Percentiles rank a stretch among this genome's conserved stretches.
phyloP scores from a whole-genome alignment of 768 basidiomycete genomes.

The Hysterangium stoloniferum region DNA sequence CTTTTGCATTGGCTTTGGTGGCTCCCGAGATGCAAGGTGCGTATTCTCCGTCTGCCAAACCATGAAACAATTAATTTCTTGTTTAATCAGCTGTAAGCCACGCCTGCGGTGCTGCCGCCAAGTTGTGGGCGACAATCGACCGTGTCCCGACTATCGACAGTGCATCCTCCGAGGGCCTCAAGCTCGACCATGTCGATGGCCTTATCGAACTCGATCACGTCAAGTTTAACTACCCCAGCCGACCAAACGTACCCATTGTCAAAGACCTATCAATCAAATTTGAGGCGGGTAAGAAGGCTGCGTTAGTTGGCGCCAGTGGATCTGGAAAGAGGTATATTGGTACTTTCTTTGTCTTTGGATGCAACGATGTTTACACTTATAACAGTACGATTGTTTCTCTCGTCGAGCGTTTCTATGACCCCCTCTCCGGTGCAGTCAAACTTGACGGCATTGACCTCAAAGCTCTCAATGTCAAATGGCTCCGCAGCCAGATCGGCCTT shows the following conservation, averaged over 20 bases:
- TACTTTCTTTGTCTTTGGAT: neutral
- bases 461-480: slow-evolving; percentile 76
- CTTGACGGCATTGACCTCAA: slow-evolving; percentile 71
- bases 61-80: slow-evolving; percentile 4
- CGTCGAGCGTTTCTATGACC: slow-evolving; percentile 87
- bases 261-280: slow-evolving; percentile 61
- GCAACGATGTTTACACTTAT: neutral
- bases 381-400: slow-evolving; percentile 56
- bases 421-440: slow-evolving; percentile 54
- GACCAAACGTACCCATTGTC: slow-evolving; percentile 72
- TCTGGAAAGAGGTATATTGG: slow-evolving; percentile 51
- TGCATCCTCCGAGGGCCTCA: slow-evolving; percentile 53
- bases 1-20: slow-evolving; percentile 78
- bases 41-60: slow-evolving; percentile 9
- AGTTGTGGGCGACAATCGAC: slow-evolving; percentile 82
- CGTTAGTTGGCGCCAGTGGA: slow-evolving; percentile 73
- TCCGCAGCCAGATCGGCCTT: slow-evolving; percentile 80
- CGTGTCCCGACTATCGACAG: slow-evolving; percentile 79
- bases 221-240: slow-evolving; percentile 80
- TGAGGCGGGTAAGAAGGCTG: slow-evolving; percentile 69
- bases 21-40: slow-evolving; percentile 83
- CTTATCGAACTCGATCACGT: slow-evolving; percentile 69
- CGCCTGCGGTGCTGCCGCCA: slow-evolving; percentile 79
- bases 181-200: slow-evolving; percentile 61
- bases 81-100: slow-evolving; percentile 61